Evolutionary conservation across 192 early-diverging fungal genomes (phyloP), one percentile per base, ranked within the genome.

Genomic region (Funneliformis geosporum): DNA sequence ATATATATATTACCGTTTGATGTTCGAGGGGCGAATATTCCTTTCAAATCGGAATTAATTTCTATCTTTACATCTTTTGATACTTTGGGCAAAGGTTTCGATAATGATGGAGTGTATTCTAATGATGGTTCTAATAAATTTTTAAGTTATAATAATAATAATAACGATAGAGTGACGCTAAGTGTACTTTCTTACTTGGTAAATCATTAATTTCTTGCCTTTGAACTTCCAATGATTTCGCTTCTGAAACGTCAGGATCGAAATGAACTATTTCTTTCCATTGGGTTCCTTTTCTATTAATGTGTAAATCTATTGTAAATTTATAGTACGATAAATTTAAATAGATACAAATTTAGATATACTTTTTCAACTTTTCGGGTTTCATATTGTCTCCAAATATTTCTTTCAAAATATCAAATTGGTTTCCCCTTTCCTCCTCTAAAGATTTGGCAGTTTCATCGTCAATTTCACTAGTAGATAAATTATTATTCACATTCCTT

Each of bases 201-300:
- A 39, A 68, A 5, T 68, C 42, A 50, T 67, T 2, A 47, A 18
- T 23, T 12, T 67, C 64, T 5, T 47, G 3, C 5, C 21, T 23
- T 28, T 46, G 55, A 25, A 59, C 10, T 76, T 43, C 28, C 16
- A 43, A n/a, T 16, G 47, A 59, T 10, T 76, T 44, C 9, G 18
- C 75, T 10, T 60, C 78, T 12, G 83, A 80, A 23, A 62, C 86
- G n/a, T 87, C 86, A 38, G 86, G 86, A 85, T 87, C 86, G 68
- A 83, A 87, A 40, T 83, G 82, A 55, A 80, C 68, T 43, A 59
- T 74, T 68, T 70, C 70, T 14, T 67, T 78, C 76, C 76, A 78
- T 28, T 43, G 42, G 1, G 60, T 12, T 62, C 28, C 47, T 59
- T 59, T 72, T 6, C 70, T 43, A 25, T 42, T 8, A 27, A 72